Base-by-base conservation (phyloP, 2,329 filamentous ascomycete genomes). In the Penicillium freii region DNA sequence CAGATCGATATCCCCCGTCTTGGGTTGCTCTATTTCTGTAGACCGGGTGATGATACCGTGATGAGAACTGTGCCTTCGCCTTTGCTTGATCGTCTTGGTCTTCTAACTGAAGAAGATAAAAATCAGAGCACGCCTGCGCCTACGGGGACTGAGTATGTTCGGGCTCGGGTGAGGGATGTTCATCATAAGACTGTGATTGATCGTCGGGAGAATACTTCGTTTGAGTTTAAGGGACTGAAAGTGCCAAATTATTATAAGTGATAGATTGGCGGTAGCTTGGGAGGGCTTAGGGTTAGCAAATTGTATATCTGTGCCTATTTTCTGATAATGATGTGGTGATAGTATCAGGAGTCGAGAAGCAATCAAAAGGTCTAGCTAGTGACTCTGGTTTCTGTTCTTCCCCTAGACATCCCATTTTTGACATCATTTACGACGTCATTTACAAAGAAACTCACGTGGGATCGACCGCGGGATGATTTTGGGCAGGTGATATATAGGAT, bases 91-190 rank as follows among this genome's bases (percentile, higher is more conserved):
- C 70, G 73, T 3, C 62, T 75, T 4, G 77, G 75, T 0, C 64
- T 78, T 2, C 65, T 78, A 33, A 71, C 69, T 1, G 73, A 75
- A 4, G 73, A 75, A 34, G 75, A 79, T 55, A 76, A 75, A 54
- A 68, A 76, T 56, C 53, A 68, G 1, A 73, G 64, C 38, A 65
- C 62, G 36, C 69, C 71, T 5, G 72, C 73, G 1, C 70, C 75
- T 0, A 73, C 73, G 1, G 78, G 78, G 0, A 78, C 75, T 1
- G 77, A 80, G 43, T 80, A 80, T 54, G 77, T 80, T 13, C 72
- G 78, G 2, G 78, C 77, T 1, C 68, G 78, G 9, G 78, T 80
- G 25, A 78, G 74, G 65, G 77, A 80, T 61, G 77, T 80, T 34
- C 78, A 80, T 62, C 58, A 78, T 54, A 79, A 77, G 68, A 75